Base-by-base conservation (phyloP, 108 stramenopile genomes). In the Chaetoceros muelleri region DNA sequence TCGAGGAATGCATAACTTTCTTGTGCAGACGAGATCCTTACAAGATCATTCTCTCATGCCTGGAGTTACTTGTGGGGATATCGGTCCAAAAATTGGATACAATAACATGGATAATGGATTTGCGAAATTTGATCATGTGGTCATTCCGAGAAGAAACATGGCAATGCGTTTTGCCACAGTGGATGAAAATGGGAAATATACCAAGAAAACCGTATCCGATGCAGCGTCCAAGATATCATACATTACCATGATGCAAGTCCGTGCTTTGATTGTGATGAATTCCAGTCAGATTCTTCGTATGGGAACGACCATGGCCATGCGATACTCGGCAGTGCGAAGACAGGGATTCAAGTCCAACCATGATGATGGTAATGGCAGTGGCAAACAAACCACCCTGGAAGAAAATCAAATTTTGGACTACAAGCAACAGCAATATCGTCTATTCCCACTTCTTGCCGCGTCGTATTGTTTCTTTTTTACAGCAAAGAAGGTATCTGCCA, bases 61-160 rank as follows among this genome's bases (percentile, higher is more conserved):
- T 0, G 95, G 97, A 3, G 92, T 98, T 3, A 72, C 69, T 27
- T 82, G 87, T 5, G 97, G 97, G 1, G 97, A 98, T 66, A 90
- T 96, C 31, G 97, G 97, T 18, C 94, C 94, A 31, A 98, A 98
- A 65, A 94, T 95, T 65, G 80, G 84, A n/a, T 95, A 95, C 74
- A 95, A 93, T 67, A 85, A 78, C 55, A 93, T 96, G 92, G 97
- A 98, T 75, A 98, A 96, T 78, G 97, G 97, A 3, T 98, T 74
- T 79, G 79, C 82, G 16, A 60, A 55, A 8, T 90, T 98, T 61
- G 73, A 87, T 22, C 61, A 85, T 24, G 94, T 96, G 3, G 55
- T 62, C 23, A 85, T 96, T 46, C 95, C 97, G 5, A 74, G 94
- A 24, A 73, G 81, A 31, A 93, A 95, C 74, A 95, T 98, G 95